Evolutionary conservation across 2,329 filamentous ascomycete genomes (phyloP).

Genomic region (Shiraia sp.): DNA sequence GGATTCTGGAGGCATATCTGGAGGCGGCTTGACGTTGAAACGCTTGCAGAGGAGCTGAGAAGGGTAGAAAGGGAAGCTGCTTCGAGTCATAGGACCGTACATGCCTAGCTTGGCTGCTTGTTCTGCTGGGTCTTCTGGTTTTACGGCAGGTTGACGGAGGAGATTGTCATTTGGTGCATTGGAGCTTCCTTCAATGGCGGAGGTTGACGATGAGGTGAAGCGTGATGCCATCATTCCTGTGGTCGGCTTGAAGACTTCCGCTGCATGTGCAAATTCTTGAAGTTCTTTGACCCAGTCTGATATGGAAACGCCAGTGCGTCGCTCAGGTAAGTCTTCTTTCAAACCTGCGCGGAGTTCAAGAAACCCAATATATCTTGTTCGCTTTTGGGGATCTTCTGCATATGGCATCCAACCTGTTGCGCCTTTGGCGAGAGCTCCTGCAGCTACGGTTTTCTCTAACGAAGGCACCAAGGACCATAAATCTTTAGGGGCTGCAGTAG

Average conservation of each 20-base stretch:
- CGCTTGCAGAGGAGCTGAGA: conserved; percentile 88
- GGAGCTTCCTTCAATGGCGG: conserved; percentile 10
- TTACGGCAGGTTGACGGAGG: conserved; percentile 57
- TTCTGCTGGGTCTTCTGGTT: conserved; percentile 75
- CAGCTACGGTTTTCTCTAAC: conserved; percentile 47
- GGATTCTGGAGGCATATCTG: conserved; percentile 61
- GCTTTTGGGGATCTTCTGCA: conserved; percentile 77
- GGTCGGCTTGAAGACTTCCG: conserved; percentile 86
- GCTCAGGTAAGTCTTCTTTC: conserved; percentile 61
- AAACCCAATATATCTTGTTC: conserved; percentile 78
- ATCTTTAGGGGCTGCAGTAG: conserved; percentile 62
- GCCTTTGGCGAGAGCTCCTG: conserved; percentile 52
- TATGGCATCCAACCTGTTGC: conserved; percentile 78
- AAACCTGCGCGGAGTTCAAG: conserved; percentile 73
- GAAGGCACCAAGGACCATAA: conserved; percentile 53
- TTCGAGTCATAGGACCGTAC: conserved; percentile 87
- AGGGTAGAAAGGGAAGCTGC: conserved; percentile 72
- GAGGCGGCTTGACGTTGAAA: conserved; percentile 81
- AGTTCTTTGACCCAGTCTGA: conserved; percentile 83
- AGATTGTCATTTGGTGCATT: conserved; percentile 34
- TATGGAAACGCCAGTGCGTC: conserved; percentile 55
- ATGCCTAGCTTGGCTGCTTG: conserved; percentile 88
- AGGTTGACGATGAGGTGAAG: conserved; percentile 68
- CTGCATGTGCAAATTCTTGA: conserved; percentile 73
- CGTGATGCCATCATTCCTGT: conserved; percentile 90